phyloP scores from a whole-genome alignment of 352 stramenopile genomes.

The Phytophthora pseudosyringae region DNA sequence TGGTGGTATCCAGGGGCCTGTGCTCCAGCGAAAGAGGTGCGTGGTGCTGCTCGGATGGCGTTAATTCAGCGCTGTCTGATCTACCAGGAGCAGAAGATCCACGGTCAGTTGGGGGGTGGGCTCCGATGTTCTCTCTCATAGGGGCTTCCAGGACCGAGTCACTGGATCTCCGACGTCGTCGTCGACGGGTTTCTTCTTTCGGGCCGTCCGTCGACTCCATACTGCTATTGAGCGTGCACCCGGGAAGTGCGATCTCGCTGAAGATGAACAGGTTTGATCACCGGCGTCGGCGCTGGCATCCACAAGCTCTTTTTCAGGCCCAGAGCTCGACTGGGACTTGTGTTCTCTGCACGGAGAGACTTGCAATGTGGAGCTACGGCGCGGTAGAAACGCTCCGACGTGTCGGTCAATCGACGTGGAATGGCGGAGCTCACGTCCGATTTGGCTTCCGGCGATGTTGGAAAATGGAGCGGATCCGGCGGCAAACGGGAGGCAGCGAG shows the following conservation, averaged over 20 bases:
- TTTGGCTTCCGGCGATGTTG: constrained; percentile 5
- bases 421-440: neutral
- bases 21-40: constrained; percentile 5
- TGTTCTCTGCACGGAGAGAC: neutral
- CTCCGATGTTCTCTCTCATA: constrained; percentile 10
- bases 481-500: neutral
- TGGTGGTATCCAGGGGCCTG: neutral
- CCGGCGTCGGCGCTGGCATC: constrained; percentile 12
- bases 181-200: constrained; percentile 23
- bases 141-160: constrained; percentile 10
- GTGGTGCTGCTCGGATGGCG: constrained; percentile 18
- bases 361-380: neutral
- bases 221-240: neutral
- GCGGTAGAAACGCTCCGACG: neutral
- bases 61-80: constrained; percentile 4
- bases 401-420: neutral
- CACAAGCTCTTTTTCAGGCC: neutral
- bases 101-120: constrained; percentile 11
- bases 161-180: constrained; percentile 17
- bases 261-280: neutral
- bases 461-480: neutral
- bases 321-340: neutral
- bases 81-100: constrained; percentile 30
- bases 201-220: constrained; percentile 9
- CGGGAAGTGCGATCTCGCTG: neutral